Percentiles rank a stretch among this genome's conserved stretches.
These are phyloP conservation scores for Mortierella sp. DNA, from an alignment of 371 early-diverging fungal genomes.

Conservation along the genomic window DNA sequence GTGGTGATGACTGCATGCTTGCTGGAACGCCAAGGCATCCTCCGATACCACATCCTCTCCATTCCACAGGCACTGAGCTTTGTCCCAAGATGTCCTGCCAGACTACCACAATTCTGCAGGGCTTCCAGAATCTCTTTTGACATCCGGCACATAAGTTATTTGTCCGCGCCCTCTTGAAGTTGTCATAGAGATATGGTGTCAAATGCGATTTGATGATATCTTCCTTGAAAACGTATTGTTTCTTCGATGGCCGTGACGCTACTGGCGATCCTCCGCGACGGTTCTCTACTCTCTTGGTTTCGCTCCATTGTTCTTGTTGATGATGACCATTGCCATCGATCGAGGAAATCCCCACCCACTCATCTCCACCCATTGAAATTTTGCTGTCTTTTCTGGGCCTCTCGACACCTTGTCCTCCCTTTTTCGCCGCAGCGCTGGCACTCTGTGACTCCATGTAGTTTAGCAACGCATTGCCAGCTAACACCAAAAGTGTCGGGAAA, in stretches of 20 bases:
- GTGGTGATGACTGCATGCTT: conserved; percentile 2
- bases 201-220: conserved; percentile 32
- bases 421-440: neutral
- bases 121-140: conserved; percentile 33
- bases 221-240: conserved; percentile 21
- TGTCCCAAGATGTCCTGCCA: conserved; percentile 53
- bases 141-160: conserved; percentile 42
- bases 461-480: conserved; percentile 39
- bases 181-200: conserved; percentile 41
- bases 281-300: neutral
- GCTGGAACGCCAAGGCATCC: conserved; percentile 31
- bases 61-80: conserved; percentile 30
- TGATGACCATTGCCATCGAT: neutral
- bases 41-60: conserved; percentile 46
- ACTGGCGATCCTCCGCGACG: neutral
- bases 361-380: conserved; percentile 11
- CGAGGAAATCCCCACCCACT: neutral
- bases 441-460: conserved; percentile 23
- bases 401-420: neutral
- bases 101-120: conserved; percentile 30
- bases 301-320: neutral
- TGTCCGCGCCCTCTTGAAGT: conserved; percentile 27
- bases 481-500: conserved; percentile 25
- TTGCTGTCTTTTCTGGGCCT: conserved; percentile 30
- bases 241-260: neutral